These are phyloP conservation scores for Pyricularia grisea DNA, from an alignment of 2,329 filamentous ascomycete species.

Conservation along the genomic window DNA sequence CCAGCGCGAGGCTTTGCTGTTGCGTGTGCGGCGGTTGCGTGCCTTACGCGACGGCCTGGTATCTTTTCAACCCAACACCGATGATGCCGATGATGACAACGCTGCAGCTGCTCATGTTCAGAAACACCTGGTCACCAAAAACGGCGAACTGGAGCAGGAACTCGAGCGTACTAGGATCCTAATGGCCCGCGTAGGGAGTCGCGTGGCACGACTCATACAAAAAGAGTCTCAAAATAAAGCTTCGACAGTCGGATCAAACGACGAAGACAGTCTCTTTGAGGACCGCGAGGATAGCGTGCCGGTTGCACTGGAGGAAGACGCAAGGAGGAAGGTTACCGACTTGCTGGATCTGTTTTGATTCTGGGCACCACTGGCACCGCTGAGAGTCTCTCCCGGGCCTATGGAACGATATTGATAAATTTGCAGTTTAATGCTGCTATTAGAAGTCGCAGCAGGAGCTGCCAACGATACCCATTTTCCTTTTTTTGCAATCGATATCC, in stretches of 20 bases:
- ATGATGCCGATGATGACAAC: conserved; percentile 7
- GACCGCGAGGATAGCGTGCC: conserved; percentile 13
- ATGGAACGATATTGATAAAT: neutral
- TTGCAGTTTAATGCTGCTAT: neutral
- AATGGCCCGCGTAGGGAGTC: conserved; percentile 47
- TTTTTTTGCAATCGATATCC: neutral
- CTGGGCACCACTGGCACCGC: neutral
- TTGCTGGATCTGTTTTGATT: conserved; percentile 26
- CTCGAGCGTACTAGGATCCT: conserved; percentile 57
- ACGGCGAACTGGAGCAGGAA: conserved; percentile 56
- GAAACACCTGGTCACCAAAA: conserved; percentile 55
- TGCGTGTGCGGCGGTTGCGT: conserved; percentile 32
- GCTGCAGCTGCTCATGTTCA: conserved; percentile 37
- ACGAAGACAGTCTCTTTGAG: conserved; percentile 7
- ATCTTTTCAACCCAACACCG: conserved; percentile 28
- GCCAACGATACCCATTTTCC: neutral
- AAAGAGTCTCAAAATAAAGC: conserved; percentile 8
- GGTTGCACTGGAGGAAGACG: conserved; percentile 27
- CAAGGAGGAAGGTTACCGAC: conserved; percentile 31
- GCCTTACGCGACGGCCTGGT: conserved; percentile 40
- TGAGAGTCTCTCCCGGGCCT: neutral
- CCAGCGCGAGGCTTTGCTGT: conserved; percentile 25
- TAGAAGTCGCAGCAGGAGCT: neutral
- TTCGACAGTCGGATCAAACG: neutral
- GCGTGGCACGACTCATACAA: conserved; percentile 30